phyloP scores from a whole-genome alignment of 2,329 filamentous ascomycete genomes.

The Fonsecaea pedrosoi region DNA sequence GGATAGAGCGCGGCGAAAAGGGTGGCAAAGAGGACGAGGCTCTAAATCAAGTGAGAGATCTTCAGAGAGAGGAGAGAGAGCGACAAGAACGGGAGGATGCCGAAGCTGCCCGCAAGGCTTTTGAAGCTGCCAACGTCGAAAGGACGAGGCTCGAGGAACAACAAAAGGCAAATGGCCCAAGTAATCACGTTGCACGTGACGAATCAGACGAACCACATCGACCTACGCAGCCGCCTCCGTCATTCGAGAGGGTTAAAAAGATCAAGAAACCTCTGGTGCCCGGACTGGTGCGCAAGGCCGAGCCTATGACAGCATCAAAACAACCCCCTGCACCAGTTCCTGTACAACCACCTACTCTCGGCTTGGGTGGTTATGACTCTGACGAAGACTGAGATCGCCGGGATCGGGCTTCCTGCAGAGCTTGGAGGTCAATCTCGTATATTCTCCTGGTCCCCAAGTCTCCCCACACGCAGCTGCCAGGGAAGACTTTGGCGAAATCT shows the following conservation, averaged over 20 bases:
- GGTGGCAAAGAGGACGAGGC: constrained; percentile 66
- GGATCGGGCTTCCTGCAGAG: constrained; percentile 1
- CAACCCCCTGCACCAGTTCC: constrained; percentile 12
- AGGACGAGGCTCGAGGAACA: constrained; percentile 61
- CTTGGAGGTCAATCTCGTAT: neutral
- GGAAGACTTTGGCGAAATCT: neutral
- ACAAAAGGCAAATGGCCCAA: constrained; percentile 53
- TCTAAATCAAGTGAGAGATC: constrained; percentile 63
- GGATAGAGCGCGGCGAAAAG: constrained; percentile 77
- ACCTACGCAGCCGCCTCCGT: constrained; percentile 57
- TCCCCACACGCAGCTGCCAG: neutral
- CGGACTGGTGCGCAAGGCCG: constrained; percentile 76
- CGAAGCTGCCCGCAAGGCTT: constrained; percentile 79
- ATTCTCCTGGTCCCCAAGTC: too few relatives aligned
- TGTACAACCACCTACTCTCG: constrained; percentile 27
- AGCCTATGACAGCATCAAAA: constrained; percentile 15
- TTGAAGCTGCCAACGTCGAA: constrained; percentile 67
- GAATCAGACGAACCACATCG: constrained; percentile 40
- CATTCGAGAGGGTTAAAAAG: constrained; percentile 79
- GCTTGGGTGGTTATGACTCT: constrained; percentile 38
- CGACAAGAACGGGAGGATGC: constrained; percentile 80
- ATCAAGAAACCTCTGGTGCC: constrained; percentile 84
- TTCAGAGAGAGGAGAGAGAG: constrained; percentile 64
- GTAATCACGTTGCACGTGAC: constrained; percentile 43
- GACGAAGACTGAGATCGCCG: constrained; percentile 32